Conservation (phyloP, 2,329 filamentous ascomycete species). For the Albifimbria verrucaria region DNA sequence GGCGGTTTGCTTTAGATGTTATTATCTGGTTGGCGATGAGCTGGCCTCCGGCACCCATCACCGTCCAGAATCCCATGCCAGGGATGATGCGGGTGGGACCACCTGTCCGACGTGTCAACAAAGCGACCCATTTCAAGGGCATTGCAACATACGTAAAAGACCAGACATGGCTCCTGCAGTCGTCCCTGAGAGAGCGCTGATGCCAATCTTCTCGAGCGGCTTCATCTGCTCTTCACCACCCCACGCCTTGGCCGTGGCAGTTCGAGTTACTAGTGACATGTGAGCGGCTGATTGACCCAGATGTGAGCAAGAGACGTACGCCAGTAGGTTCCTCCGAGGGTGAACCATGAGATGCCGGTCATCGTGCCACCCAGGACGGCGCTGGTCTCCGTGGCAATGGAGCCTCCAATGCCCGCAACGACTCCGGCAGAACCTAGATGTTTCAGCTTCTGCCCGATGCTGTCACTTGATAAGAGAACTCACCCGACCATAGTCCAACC, state of each 20-base stretch:
- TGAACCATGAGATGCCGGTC: slow-evolving; percentile 77
- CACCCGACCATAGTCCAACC: slow-evolving; percentile 59
- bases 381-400: slow-evolving; percentile 65
- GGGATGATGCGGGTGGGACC: slow-evolving; percentile 52
- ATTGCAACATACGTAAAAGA: slow-evolving; percentile 43
- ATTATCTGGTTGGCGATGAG: slow-evolving; percentile 29
- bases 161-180: slow-evolving; percentile 62
- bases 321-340: slow-evolving; percentile 73
- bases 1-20: slow-evolving; percentile 17
- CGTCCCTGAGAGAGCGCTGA: slow-evolving; percentile 68
- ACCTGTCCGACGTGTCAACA: slow-evolving; percentile 32
- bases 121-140: not conserved
- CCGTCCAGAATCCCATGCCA: slow-evolving; percentile 45
- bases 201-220: slow-evolving; percentile 57
- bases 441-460: slow-evolving; percentile 5
- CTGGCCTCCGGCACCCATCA: slow-evolving; percentile 38
- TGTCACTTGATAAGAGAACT: too few relatives aligned
- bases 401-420: slow-evolving; percentile 64
- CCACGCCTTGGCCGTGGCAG: slow-evolving; percentile 43
- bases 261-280: slow-evolving; percentile 41
- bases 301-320: slow-evolving; percentile 43
- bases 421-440: slow-evolving; percentile 56
- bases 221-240: slow-evolving; percentile 51
- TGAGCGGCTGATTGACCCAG: slow-evolving; percentile 6
- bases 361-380: slow-evolving; percentile 69